Evolutionary conservation across 148 eudicot genomes (phyloP), one percentile per base, ranked within the genome.

Genomic region (Camellia japonica): DNA sequence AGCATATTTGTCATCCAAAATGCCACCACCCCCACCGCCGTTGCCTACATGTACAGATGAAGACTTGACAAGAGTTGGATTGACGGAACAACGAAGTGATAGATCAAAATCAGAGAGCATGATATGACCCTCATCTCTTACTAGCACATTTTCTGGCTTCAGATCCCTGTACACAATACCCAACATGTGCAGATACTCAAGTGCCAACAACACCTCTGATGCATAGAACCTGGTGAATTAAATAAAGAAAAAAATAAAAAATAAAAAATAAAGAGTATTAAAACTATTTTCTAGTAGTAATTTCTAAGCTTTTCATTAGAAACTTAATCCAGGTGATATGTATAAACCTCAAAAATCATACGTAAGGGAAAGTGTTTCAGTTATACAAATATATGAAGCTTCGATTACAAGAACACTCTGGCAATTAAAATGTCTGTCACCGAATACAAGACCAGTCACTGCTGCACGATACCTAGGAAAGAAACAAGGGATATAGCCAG

Each of bases 71-170:
- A 94, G 94, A 10, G 97, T 94, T n/a, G 98, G 98, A 73, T 74
- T 87, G 78, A 92, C 97, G 0, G 98, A 92, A 83, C 98, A 94
- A 23, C 97, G 93, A 38, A 94, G 94, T 42, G 98, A 94, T 77
- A 94, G 92, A 78, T 93, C 98, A 43, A 93, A 93, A 52, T 93
- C 98, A 0, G 98, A 93, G 52, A 93, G 92, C 98, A 93, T 93
- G 79, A 93, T 93, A 76, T 93, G 98, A 51, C 98, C 98, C 77
- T 92, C 90, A 38, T 94, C 96, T 60, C 96, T 81, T 18, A 94
- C 94, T 52, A 94, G 80, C 47, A 94, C 96, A 75, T 94, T 94
- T 86, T 94, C 98, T 67, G 98, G 98, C 82, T 94, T 94, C 58
- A 94, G 84, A 82, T 93, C 98, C 78, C 98, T 85, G 87, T 93